phyloP scores from a whole-genome alignment of 257 asterid species.

The Nicotiana tomentosiformis region DNA sequence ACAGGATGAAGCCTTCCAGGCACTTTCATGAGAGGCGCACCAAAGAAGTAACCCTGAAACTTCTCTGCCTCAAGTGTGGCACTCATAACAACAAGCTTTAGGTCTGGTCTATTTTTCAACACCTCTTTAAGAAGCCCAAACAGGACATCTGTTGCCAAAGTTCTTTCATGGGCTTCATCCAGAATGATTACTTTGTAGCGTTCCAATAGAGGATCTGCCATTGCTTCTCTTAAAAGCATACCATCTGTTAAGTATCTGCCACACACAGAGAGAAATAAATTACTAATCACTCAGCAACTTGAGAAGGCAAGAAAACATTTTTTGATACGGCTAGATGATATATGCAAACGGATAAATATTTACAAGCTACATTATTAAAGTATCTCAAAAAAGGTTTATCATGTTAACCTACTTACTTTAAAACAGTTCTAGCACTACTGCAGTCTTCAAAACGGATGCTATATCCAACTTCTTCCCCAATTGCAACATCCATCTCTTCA shows the following conservation, averaged over 20 bases:
- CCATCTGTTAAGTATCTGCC: conserved; percentile 94
- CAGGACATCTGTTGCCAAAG: conserved; percentile 89
- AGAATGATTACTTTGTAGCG: conserved; percentile 92
- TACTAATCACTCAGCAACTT: background rate
- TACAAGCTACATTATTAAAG: background rate
- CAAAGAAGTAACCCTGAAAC: conserved; percentile 78
- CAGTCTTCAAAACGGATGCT: conserved; percentile 96
- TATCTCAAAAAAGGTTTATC: background rate
- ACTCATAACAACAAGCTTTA: conserved; percentile 95
- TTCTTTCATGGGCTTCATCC: conserved; percentile 99
- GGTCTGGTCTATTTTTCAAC: conserved; percentile 70
- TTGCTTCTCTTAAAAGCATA: conserved; percentile 99
- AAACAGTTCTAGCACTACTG: conserved; percentile 75
- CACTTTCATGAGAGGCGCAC: conserved; percentile 96
- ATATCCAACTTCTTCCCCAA: conserved; percentile 98
- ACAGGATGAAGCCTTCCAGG: conserved; percentile 99
- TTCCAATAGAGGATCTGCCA: conserved; percentile 93
- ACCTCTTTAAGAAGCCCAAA: conserved; percentile 97
- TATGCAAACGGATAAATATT: background rate
- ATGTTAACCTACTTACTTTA: conserved; percentile 40
- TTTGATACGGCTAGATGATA: background rate
- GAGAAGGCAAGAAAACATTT: background rate
- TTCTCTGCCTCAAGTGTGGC: conserved; percentile 98
- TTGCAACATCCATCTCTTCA: conserved; percentile 94
- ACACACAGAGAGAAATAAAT: background rate